Percentiles rank a stretch among this genome's conserved stretches.
phyloP scores from a whole-genome alignment of 257 asterid genomes.

The Nicotiana tabacum region DNA sequence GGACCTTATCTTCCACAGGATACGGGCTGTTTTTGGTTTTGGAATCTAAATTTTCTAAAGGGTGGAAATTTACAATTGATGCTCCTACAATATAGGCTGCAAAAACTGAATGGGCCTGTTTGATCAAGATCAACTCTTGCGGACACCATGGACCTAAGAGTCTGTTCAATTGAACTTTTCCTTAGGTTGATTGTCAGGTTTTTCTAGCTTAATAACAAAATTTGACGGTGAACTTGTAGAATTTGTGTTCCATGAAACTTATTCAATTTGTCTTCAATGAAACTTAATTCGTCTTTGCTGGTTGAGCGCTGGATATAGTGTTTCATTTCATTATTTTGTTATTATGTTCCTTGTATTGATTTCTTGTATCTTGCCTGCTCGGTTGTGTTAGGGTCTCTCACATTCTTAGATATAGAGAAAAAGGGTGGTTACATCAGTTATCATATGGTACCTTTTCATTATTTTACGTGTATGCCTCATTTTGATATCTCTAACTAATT shows the following conservation, averaged over 20 bases:
- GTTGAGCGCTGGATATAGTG: neutral
- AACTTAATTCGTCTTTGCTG: neutral
- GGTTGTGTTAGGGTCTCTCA: neutral
- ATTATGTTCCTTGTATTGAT: neutral
- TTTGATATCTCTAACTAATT: neutral
- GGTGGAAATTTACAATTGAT: slow-evolving; percentile 9
- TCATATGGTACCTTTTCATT: neutral
- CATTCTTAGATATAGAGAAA: neutral
- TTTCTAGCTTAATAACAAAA: neutral
- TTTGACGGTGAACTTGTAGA: neutral
- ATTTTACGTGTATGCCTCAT: neutral
- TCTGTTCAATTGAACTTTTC: neutral
- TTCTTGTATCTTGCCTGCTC: neutral
- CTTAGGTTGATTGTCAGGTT: neutral
- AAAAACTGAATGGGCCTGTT: neutral
- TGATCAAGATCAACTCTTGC: neutral
- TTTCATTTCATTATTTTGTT: neutral
- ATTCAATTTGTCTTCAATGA: neutral
- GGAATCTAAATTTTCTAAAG: slow-evolving; percentile 23
- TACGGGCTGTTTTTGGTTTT: slow-evolving; percentile 44
- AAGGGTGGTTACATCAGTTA: neutral
- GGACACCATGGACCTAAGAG: neutral
- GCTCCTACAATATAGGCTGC: neutral
- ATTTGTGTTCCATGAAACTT: neutral
- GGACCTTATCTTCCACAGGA: slow-evolving; percentile 85